Evolutionary conservation across 2,329 filamentous ascomycete genomes (phyloP).

Genomic region (Stylonectria norvegica): DNA sequence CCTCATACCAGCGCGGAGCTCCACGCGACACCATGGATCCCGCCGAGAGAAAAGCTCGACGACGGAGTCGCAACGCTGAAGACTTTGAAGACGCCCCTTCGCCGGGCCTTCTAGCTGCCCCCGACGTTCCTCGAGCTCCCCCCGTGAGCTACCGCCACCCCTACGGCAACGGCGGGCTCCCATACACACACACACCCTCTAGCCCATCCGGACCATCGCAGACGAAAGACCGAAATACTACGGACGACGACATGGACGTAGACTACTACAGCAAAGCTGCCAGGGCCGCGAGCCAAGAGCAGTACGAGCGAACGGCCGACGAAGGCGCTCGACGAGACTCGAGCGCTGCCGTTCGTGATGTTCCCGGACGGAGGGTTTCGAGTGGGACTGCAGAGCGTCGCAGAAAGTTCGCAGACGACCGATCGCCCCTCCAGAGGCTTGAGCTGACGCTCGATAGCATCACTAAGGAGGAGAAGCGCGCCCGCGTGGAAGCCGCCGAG

Average conservation of each 20-base stretch:
- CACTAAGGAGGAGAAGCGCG: conserved; percentile 92
- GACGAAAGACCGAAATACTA: conserved; percentile 6
- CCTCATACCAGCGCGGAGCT: conserved; percentile 51
- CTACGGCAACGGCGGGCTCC: conserved; percentile 30
- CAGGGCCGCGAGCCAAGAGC: conserved; percentile 17
- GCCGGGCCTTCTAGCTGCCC: conserved; percentile 48
- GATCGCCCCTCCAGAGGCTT: conserved; percentile 88
- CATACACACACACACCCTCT: conserved; percentile 22
- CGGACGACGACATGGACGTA: conserved; percentile 24
- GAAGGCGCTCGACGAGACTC: conserved; percentile 24
- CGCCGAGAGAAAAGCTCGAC: conserved; percentile 41
- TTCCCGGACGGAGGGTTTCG: conserved; percentile 35
- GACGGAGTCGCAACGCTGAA: conserved; percentile 32
- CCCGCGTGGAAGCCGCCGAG: conserved; percentile 79
- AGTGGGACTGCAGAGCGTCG: conserved; percentile 42
- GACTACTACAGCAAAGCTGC: conserved; percentile 25
- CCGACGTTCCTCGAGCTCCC: conserved; percentile 59
- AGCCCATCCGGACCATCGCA: conserved; percentile 9
- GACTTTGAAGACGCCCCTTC: conserved; percentile 38
- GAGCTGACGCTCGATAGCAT: conserved; percentile 88
- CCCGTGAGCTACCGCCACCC: conserved; percentile 56
- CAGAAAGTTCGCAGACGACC: conserved; percentile 69
- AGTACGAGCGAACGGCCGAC: conserved; percentile 16
- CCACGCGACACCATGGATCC: conserved; percentile 41
- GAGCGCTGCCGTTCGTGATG: conserved; percentile 17